Conservation (phyloP, 2,329 filamentous ascomycete genomes). For the Hypoxylon sp. region DNA sequence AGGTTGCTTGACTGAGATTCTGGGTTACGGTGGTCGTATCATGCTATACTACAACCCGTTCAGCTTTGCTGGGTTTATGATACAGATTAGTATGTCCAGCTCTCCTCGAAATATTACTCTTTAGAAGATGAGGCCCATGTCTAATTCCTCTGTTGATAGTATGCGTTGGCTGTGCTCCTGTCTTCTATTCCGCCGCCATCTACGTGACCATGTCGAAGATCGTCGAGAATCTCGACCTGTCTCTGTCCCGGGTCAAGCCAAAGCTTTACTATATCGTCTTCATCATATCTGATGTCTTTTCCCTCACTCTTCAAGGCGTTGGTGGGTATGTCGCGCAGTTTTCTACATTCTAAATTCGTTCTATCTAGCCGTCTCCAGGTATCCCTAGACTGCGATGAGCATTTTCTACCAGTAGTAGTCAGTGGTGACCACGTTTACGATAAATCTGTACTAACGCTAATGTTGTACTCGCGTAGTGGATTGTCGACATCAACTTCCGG, state of each 20-base stretch:
- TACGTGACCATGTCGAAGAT: slow-evolving; percentile 68
- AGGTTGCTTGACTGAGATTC: slow-evolving; percentile 70
- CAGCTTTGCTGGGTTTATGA: slow-evolving; percentile 71
- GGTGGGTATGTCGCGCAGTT: slow-evolving; percentile 52
- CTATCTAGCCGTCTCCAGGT: not conserved
- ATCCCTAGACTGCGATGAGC: not conserved
- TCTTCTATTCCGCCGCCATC: slow-evolving; percentile 74
- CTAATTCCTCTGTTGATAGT: slow-evolving; percentile 54
- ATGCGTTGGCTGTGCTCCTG: slow-evolving; percentile 70
- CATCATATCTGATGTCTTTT: slow-evolving; percentile 61
- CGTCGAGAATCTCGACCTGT: slow-evolving; percentile 55
- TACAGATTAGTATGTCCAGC: slow-evolving; percentile 70
- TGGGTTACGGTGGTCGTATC: slow-evolving; percentile 75
- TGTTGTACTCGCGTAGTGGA: not conserved
- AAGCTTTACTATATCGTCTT: slow-evolving; percentile 51
- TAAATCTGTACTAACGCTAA: not conserved
- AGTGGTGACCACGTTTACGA: not conserved
- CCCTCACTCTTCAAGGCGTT: slow-evolving; percentile 61
- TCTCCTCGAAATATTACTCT: no score
- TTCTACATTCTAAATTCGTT: not conserved
- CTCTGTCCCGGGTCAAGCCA: slow-evolving; percentile 49
- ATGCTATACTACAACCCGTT: slow-evolving; percentile 72
- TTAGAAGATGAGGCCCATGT: not conserved
- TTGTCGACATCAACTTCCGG: slow-evolving; percentile 63
- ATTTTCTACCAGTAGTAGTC: not conserved